A percentile compares a stretch with the other conserved stretches of the same genome.
Conservation (phyloP, 2,329 filamentous ascomycete genomes). For the Ceratocystis diversiconidia region DNA sequence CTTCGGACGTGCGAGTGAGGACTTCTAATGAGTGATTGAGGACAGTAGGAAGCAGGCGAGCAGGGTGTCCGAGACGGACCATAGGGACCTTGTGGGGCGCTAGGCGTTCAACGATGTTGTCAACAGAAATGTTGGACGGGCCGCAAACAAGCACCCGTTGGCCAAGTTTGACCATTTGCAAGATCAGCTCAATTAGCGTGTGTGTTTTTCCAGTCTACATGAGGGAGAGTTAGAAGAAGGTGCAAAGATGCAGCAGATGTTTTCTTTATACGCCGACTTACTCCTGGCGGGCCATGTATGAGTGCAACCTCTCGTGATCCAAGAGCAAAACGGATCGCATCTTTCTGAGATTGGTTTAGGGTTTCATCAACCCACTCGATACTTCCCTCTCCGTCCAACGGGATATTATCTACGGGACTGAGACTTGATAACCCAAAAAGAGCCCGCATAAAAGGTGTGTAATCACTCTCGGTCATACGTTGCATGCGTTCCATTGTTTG, state of each 20-base stretch:
- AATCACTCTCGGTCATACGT: constrained; percentile 42
- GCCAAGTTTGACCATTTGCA: constrained; percentile 66
- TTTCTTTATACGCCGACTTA: constrained; percentile 25
- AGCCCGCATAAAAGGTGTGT: constrained; percentile 46
- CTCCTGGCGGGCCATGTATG: constrained; percentile 86
- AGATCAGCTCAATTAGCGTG: constrained; percentile 84
- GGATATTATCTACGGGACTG: constrained; percentile 29
- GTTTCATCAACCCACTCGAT: constrained; percentile 47
- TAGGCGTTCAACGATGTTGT: constrained; percentile 92
- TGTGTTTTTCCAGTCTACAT: constrained; percentile 81
- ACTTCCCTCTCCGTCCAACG: constrained; percentile 23
- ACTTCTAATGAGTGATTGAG: constrained; percentile 83
- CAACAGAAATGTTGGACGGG: constrained; percentile 90
- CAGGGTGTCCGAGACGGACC: constrained; percentile 82
- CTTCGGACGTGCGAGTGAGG: constrained; percentile 78
- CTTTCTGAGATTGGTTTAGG: constrained; percentile 53
- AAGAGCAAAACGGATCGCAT: constrained; percentile 67
- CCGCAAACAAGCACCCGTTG: constrained; percentile 82
- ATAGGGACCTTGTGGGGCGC: constrained; percentile 74
- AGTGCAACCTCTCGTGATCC: constrained; percentile 68
- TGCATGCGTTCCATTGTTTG: constrained; percentile 45
- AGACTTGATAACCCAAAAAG: constrained; percentile 46
- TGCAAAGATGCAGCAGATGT: too few relatives aligned
- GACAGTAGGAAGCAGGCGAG: constrained; percentile 75
- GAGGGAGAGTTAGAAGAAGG: constrained; percentile 14